Evolutionary conservation across 495 filamentous ascomycete species (phyloP), one percentile per base, ranked within the genome.

Genomic region (Letharia columbiana): DNA sequence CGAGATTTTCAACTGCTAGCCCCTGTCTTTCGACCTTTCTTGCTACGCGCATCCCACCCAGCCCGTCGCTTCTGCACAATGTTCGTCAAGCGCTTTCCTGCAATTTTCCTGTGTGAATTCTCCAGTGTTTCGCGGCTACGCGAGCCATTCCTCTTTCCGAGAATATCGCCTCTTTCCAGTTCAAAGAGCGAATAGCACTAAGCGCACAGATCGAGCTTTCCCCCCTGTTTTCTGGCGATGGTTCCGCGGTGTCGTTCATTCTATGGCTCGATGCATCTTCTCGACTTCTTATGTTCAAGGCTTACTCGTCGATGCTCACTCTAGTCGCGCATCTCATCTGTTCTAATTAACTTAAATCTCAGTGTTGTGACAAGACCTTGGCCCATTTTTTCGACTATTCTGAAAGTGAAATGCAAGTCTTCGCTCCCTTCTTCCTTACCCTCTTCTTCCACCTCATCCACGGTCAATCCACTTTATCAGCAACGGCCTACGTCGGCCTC

Each of bases 401-500:
- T 33, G 3, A 8, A 56, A 18, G 28, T 13, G 35, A 56, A 33
- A 56, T 35, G 52, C 52, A 56, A 56, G 12, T 56, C 31, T 35
- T 2, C 12, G 15, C 15, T 18, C 13, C 35, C 12, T 18, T 35
- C 52, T 56, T 18, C 52, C 52, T 33, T 10, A 13, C 31, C 13
- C 15, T 56, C 12, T 17, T 35, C 23, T 33, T 56, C 8, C 52
- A 2, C 31, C 52, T 56, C 52, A 9, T 35, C 31, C 4, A 35
- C 52, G 9, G 28, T 31, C 52, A 56, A 56, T 56, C 52, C 52
- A 56, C 49, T 4, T 12, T n/a, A 28, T 52, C 49, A 52, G 1
- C 52, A 56, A 56, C 52, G 17, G 52, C 28, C 52, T 56, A 54
- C 23, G 49, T 54, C 23, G 49, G 49, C 49, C 49, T 54, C 49